Base-by-base conservation (phyloP, 2,329 filamentous ascomycete genomes). In the Penicillium capsulatum region DNA sequence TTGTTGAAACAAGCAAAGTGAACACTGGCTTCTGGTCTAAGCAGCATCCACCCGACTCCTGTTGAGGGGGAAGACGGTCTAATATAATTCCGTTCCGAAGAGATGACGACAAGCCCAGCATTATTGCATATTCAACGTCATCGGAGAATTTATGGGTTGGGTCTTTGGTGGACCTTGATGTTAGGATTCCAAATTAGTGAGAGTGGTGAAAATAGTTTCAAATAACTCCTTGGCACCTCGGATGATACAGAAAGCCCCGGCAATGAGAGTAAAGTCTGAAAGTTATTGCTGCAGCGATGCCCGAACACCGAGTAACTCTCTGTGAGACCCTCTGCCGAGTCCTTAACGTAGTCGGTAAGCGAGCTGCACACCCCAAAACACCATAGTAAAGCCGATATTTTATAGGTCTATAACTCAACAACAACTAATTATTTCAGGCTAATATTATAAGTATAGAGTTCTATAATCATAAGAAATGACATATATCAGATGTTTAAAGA, bases 131-230 rank as follows among this genome's bases (percentile, higher is more conserved):
- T 24, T 24, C 22, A 24, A 24, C 22, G 22, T 24, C 22, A 24
- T 24, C 22, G 7, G 22, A 24, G 22, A 24, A 24, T 24, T 24
- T 24, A 24, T 24, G 11, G 22, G 22, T 24, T 24, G 11, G 22
- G 22, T 24, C 22, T 24, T 24, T 24, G 22, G 22, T 24, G 22
- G 22, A 24, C 22, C 22, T 24, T 24, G 22, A 24, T 24, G 22
- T 24, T 24, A 24, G 22, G 22, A 24, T 24, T 24, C 22, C 22
- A 24, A 24, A 24, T 7, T 24, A 24, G 11, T 24, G 11, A 24
- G 22, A 24, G 22, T 24, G 11, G 22, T 32, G 30, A 19, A 17
- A 32, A 32, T 32, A 32, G 30, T 32, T 32, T 32, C 30, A 32
- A 17, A 32, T 32, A 17, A 32, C 13, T 32, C 6, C 30, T 32